phyloP scores from a whole-genome alignment of 1,284 basidiomycete species.

The Boletus nobilissimus region DNA sequence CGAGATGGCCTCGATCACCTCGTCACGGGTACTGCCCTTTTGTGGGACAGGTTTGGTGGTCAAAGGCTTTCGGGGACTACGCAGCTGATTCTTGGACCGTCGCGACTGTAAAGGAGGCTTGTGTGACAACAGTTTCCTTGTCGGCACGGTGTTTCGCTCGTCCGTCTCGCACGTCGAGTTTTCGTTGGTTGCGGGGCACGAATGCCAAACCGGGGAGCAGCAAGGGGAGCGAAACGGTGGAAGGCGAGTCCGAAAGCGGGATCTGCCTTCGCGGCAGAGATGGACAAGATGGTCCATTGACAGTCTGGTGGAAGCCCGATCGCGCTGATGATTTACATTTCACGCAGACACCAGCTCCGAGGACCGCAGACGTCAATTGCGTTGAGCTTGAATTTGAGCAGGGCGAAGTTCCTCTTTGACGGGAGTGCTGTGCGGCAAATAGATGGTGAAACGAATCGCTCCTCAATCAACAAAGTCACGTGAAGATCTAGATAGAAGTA shows the following conservation, averaged over 20 bases:
- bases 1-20: constrained; percentile 74
- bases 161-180: constrained; percentile 61
- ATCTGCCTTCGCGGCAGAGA: constrained; percentile 54
- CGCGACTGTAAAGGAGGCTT: constrained; percentile 39
- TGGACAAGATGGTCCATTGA: no score
- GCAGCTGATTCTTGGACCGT: constrained; percentile 41
- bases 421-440: no score
- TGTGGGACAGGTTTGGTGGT: constrained; percentile 49
- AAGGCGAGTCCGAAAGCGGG: constrained; percentile 53
- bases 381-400: constrained; percentile 49
- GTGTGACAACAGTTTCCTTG: constrained; percentile 39
- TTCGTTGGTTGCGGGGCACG: constrained; percentile 65
- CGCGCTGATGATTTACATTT: constrained; percentile 68
- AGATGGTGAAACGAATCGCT: no score
- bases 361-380: constrained; percentile 30
- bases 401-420: constrained; percentile 57
- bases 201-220: constrained; percentile 64
- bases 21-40: constrained; percentile 53
- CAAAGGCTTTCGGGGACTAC: constrained; percentile 42
- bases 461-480: neutral
- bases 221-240: constrained; percentile 71
- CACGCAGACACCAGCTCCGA: constrained; percentile 57
- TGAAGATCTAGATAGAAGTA: neutral
- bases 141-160: constrained; percentile 49
- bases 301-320: constrained; percentile 52